Evolutionary conservation across 148 eudicot species (phyloP).

Genomic region (Salicornia ramosissima): DNA sequence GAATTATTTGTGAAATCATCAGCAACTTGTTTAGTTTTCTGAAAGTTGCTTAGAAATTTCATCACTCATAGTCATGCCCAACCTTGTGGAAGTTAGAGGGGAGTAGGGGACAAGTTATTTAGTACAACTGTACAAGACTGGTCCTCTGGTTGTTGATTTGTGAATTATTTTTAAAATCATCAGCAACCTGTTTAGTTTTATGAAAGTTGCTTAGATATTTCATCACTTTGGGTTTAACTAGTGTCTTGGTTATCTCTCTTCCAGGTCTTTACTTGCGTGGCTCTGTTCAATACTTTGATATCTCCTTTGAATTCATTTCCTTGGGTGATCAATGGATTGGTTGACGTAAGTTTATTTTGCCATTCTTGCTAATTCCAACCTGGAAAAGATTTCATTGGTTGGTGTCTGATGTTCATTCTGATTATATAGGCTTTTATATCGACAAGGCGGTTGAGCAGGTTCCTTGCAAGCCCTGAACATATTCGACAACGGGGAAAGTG

Average conservation of each 20-base stretch:
- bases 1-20: background rate
- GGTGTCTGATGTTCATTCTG: constrained; percentile 10
- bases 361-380: background rate
- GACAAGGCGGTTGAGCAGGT: constrained; percentile 67
- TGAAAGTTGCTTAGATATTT: background rate
- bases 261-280: constrained; percentile 97
- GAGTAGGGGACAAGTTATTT: background rate
- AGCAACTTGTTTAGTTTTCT: constrained; percentile 7
- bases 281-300: constrained; percentile 86
- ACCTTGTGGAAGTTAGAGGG: background rate
- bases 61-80: background rate
- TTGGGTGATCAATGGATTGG: constrained; percentile 95
- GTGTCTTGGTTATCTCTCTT: constrained; percentile 23
- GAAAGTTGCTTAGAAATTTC: background rate
- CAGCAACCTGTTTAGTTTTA: constrained; percentile 7
- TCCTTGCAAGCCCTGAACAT: constrained; percentile 61
- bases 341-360: constrained; percentile 70
- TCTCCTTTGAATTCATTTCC: constrained; percentile 97
- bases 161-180: background rate
- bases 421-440: constrained; percentile 69
- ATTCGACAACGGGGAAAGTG: constrained; percentile 26
- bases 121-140: background rate
- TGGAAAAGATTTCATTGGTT: background rate
- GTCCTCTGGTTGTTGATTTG: background rate
- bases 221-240: constrained; percentile 4